Evolutionary conservation across 768 basidiomycete species (phyloP), one percentile per base, ranked within the genome.

Genomic region (Russula vinacea): DNA sequence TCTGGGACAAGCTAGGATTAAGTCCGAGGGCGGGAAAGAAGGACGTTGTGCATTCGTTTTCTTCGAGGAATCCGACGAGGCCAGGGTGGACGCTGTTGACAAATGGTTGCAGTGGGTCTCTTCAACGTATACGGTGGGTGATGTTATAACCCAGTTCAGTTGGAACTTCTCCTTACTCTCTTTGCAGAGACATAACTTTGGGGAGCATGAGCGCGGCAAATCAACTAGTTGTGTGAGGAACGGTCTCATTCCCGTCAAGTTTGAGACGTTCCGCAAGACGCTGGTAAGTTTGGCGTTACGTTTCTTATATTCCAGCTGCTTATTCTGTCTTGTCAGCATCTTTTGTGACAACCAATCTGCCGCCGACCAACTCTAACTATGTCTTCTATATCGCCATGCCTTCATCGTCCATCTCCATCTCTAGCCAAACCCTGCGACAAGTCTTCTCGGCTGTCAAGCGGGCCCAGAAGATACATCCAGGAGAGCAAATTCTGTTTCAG

Each of bases 1-100:
- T 93, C 73, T 94, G 92, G 92, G 87, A 90, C 68, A 94, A 92
- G 72, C 79, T 93, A 14, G 90, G 89, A 0, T 71, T 94, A 50
- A 78, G 79, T 17, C 92, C 92, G 0, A 79, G 81, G 53, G 81
- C 81, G 40, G 92, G 93, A 8, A 77, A 76, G 62, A 93, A 94
- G 74, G 80, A 93, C 68, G 78, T 89, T 80, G 78, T 1, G 83
- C 82, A 1, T 90, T 86, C 72, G 83, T 86, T 0, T 75, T 93
- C 53, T 88, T 84, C 59, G 89, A 93, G 68, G 83, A 84, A 24
- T 78, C 79, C 11, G 80, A 79, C 2, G 77, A 78, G 24, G 79
- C 79, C n/a, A 78, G 77, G 51, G 78, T 77, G 35, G 67, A 69
- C 2, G 74, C 80, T 42, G 80, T 86, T n/a, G 79, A 82, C 44